Percentiles rank a stretch among this genome's conserved stretches.
phyloP scores from a whole-genome alignment of 179 eudicot species.

The Carnegiea gigantea region DNA sequence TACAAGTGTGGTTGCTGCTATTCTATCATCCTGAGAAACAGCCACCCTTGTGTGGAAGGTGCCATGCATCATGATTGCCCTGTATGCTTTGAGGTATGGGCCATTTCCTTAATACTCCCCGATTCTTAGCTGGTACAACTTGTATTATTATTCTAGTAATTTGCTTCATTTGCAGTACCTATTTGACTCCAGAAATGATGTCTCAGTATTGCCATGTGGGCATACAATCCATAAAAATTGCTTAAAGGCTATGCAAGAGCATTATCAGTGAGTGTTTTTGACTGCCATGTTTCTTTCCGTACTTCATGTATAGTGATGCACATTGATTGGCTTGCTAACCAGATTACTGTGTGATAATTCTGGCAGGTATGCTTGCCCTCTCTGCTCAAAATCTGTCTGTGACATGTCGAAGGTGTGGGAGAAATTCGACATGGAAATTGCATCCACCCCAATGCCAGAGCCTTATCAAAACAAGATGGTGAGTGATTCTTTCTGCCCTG shows the following conservation, averaged over 20 bases:
- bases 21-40: constrained; percentile 53
- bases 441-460: constrained; percentile 87
- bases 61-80: constrained; percentile 98
- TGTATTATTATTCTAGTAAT: background rate
- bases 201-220: constrained; percentile 75
- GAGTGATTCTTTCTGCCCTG: constrained; percentile 19
- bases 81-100: constrained; percentile 83
- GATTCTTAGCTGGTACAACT: background rate
- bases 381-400: constrained; percentile 88
- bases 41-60: constrained; percentile 88
- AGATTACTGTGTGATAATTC: background rate
- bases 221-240: constrained; percentile 82
- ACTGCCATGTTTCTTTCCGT: background rate
- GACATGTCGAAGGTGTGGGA: constrained; percentile 95
- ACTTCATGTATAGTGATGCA: background rate
- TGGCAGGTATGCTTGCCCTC: constrained; percentile 82
- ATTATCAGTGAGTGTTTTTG: constrained; percentile 58
- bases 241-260: constrained; percentile 86
- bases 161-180: constrained; percentile 53
- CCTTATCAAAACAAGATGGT: constrained; percentile 62
- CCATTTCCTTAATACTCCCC: background rate
- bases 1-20: constrained; percentile 86
- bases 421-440: constrained; percentile 72
- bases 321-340: background rate
- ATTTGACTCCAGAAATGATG: constrained; percentile 71